Percentiles rank a stretch among this genome's conserved stretches.
phyloP scores from a whole-genome alignment of 23 red algal genomes.

The Gracilariopsis chorda region DNA sequence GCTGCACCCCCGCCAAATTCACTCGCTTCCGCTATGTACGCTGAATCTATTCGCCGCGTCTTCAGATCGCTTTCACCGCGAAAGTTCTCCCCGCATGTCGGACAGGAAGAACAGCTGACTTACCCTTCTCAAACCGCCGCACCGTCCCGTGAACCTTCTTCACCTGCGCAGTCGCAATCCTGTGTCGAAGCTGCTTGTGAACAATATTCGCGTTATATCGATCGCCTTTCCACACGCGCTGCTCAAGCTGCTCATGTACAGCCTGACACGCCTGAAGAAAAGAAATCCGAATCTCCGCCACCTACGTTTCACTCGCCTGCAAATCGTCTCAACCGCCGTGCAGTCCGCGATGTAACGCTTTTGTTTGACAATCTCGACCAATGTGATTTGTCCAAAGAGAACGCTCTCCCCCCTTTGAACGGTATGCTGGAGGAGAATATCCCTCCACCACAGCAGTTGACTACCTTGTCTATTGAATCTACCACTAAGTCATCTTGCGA shows the following conservation, averaged over 20 bases:
- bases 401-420: neutral
- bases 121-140: too few species aligned
- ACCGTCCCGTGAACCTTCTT: neutral
- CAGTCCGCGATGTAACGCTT: conserved; percentile 27
- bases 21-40: neutral
- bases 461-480: neutral
- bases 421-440: conserved; percentile 17
- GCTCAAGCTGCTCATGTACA: neutral
- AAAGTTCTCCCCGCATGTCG: neutral
- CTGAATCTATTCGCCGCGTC: conserved; percentile 37
- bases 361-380: neutral
- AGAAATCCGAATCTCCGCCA: neutral
- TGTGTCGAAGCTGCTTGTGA: neutral
- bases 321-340: conserved; percentile 31
- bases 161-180: neutral
- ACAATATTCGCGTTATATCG: conserved; percentile 5
- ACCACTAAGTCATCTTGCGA: neutral
- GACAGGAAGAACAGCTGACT: neutral
- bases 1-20: neutral
- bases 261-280: neutral
- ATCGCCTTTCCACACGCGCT: neutral
- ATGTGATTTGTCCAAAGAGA: neutral
- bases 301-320: neutral
- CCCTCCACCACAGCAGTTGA: neutral
- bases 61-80: conserved; percentile 45